phyloP scores from a whole-genome alignment of 495 filamentous ascomycete species.

The Tuber microsphaerosporum region DNA sequence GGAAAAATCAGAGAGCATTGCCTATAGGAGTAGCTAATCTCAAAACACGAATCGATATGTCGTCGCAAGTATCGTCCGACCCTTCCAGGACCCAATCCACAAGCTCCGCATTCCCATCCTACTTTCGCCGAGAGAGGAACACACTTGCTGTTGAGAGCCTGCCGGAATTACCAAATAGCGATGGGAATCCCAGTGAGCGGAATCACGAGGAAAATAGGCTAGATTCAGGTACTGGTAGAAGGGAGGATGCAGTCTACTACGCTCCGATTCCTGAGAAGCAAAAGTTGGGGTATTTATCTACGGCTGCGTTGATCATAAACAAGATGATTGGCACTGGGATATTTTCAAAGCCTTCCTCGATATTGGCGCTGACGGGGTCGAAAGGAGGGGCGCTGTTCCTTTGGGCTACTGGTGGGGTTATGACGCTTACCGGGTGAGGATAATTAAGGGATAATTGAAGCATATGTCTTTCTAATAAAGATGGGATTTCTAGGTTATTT shows the following conservation, averaged over 20 bases:
- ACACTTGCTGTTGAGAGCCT: constrained; percentile 6
- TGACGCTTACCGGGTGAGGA: constrained; percentile 36
- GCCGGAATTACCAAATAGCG: constrained; percentile 10
- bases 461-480: not conserved
- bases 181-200: not conserved
- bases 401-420: constrained; percentile 39
- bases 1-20: not conserved
- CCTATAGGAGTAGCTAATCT: not conserved
- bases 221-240: not conserved
- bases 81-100: constrained; percentile 7
- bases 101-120: constrained; percentile 8
- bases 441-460: not conserved
- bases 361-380: constrained; percentile 28
- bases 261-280: constrained; percentile 35
- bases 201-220: not conserved
- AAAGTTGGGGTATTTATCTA: constrained; percentile 39
- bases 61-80: constrained; percentile 14
- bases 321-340: constrained; percentile 43
- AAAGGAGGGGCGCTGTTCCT: constrained; percentile 35
- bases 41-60: constrained; percentile 6
- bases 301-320: constrained; percentile 38
- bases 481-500: constrained; percentile 21
- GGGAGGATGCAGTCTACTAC: constrained; percentile 19
- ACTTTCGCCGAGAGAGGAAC: constrained; percentile 11
- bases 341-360: constrained; percentile 32